Evolutionary conservation across 73 alveolate genomes (phyloP).

Genomic region (Stentor coeruleus): DNA sequence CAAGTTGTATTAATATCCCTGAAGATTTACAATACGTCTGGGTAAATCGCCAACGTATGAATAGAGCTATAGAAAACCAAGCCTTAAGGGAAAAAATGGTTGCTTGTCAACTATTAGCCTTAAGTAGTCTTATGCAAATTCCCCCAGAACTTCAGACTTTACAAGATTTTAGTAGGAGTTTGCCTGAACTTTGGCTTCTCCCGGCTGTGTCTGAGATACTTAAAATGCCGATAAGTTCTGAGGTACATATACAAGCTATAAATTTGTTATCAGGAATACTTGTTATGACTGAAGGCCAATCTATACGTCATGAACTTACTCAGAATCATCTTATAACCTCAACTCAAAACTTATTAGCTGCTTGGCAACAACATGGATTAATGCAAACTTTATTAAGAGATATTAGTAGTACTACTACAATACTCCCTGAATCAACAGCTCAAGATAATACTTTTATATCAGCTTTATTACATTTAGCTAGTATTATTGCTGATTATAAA

Average conservation of each 20-base stretch:
- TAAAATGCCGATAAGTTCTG: not conserved
- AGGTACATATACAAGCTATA: slow-evolving; percentile 16
- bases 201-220: slow-evolving; percentile 18
- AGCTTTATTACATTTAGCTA: slow-evolving; percentile 14
- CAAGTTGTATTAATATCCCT: not conserved
- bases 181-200: slow-evolving; percentile 25
- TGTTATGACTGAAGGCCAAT: slow-evolving; percentile 23
- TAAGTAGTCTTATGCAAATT: slow-evolving; percentile 12
- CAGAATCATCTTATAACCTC: not conserved
- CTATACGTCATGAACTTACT: slow-evolving; percentile 2
- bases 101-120: slow-evolving; percentile 10
- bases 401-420: not conserved
- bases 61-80: not conserved
- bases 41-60: not conserved
- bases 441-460: not conserved
- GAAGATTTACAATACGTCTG: not conserved
- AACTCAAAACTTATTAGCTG: not conserved
- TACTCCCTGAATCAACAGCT: not conserved
- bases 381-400: slow-evolving; percentile 17
- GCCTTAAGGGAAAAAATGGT: not conserved
- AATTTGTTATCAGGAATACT: slow-evolving; percentile 14
- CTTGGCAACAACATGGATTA: slow-evolving; percentile 20
- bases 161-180: slow-evolving; percentile 23
- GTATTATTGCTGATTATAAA: slow-evolving; percentile 13
- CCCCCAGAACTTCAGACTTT: not conserved